Conservation (phyloP, 208 protist species). For the Porcisia deanei region DNA sequence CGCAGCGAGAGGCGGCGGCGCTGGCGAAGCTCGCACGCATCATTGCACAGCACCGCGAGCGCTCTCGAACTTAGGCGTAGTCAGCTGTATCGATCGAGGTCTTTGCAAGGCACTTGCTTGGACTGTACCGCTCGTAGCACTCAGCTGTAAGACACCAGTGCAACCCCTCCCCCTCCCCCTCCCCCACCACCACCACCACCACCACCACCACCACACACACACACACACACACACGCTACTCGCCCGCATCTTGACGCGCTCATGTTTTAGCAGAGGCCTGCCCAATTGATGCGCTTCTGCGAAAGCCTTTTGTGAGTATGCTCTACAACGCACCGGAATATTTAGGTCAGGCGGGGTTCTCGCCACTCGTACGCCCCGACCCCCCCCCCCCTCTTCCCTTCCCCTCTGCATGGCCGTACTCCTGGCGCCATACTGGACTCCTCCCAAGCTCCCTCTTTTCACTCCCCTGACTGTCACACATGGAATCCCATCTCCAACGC, state of each 20-base stretch:
- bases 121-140: background rate
- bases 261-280: background rate
- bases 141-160: background rate
- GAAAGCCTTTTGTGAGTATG: no score
- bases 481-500: no score
- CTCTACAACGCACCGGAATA: no score
- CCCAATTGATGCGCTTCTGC: no score
- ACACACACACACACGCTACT: background rate
- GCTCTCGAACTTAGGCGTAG: background rate
- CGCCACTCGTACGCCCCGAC: no score
- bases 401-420: no score
- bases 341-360: no score
- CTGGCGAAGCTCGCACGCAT: slow-evolving; percentile 77
- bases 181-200: background rate
- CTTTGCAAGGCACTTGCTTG: background rate
- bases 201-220: background rate
- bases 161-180: background rate
- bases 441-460: no score
- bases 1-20: slow-evolving; percentile 61
- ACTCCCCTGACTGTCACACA: no score
- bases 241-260: no score
- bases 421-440: no score
- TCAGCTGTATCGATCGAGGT: background rate
- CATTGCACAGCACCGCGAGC: slow-evolving; percentile 48
- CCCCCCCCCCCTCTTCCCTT: no score